These are phyloP conservation scores for Exophiala sp. DNA, from an alignment of 2,329 filamentous ascomycete genomes.

Conservation along the genomic window DNA sequence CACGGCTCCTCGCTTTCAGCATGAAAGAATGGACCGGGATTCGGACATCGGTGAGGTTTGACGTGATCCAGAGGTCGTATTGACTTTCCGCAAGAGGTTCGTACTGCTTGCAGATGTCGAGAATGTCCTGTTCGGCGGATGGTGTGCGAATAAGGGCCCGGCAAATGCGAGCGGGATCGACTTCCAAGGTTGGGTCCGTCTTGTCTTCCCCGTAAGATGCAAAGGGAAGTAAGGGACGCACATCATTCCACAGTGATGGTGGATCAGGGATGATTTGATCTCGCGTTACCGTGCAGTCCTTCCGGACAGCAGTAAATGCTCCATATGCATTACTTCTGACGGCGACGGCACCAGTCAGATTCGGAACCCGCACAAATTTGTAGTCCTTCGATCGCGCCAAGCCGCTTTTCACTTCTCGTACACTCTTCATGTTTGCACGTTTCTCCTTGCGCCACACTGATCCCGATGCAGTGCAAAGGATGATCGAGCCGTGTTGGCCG, in stretches of 20 bases:
- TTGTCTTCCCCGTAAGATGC: conserved; percentile 49
- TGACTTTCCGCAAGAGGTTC: conserved; percentile 26
- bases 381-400: conserved; percentile 74
- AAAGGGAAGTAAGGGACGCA: conserved; percentile 65
- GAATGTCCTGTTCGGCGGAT: conserved; percentile 42
- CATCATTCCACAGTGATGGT: conserved; percentile 67
- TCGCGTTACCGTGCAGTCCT: conserved; percentile 74
- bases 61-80: conserved; percentile 42
- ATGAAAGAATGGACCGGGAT: conserved; percentile 83
- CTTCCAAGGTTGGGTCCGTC: conserved; percentile 36
- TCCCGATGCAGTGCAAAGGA: conserved; percentile 85
- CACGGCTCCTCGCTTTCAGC: conserved; percentile 64
- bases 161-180: conserved; percentile 32
- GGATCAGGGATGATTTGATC: conserved; percentile 62
- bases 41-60: conserved; percentile 59
- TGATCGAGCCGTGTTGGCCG: conserved; percentile 88
- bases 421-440: conserved; percentile 66
- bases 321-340: conserved; percentile 86
- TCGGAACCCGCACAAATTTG: conserved; percentile 88
- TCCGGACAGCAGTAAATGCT: conserved; percentile 79
- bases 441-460: conserved; percentile 88
- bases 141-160: conserved; percentile 40
- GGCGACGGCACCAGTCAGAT: conserved; percentile 73
- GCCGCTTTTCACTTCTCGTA: conserved; percentile 33
- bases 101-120: conserved; percentile 29